These are phyloP conservation scores for Pseudogymnoascus sp. DNA, from an alignment of 2,329 filamentous ascomycete genomes.

Conservation along the genomic window DNA sequence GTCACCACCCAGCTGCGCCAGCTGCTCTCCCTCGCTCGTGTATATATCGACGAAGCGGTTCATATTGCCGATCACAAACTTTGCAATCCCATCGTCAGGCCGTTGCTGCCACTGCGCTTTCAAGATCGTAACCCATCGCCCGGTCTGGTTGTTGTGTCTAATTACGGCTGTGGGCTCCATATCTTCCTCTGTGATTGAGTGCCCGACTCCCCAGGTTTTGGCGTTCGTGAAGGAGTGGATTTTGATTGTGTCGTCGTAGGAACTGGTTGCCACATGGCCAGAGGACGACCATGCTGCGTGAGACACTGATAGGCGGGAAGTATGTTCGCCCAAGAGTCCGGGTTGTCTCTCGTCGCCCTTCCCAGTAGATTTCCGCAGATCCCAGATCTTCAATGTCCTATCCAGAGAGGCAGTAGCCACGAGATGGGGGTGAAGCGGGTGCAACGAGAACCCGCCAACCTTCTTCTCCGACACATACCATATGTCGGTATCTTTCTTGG, in stretches of 20 bases:
- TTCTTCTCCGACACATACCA: conserved; percentile 84
- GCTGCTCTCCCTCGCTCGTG: conserved; percentile 70
- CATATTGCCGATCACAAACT: conserved; percentile 94
- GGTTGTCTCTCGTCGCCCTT: conserved; percentile 54
- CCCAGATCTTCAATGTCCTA: conserved; percentile 85
- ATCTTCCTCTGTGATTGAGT: conserved; percentile 48
- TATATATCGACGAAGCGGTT: conserved; percentile 94
- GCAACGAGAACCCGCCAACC: conserved; percentile 85
- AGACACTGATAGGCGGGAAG: conserved; percentile 76
- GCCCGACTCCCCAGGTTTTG: conserved; percentile 48
- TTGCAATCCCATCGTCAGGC: conserved; percentile 71
- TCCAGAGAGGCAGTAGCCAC: conserved; percentile 86
- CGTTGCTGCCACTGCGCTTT: conserved; percentile 82
- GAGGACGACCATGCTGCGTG: conserved; percentile 83
- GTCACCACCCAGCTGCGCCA: conserved; percentile 81
- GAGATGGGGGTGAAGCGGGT: conserved; percentile 72
- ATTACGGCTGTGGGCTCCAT: conserved; percentile 65
- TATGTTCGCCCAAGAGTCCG: conserved; percentile 68
- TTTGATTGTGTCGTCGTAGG: conserved; percentile 92
- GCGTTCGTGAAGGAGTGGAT: conserved; percentile 71
- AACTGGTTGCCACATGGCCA: conserved; percentile 82
- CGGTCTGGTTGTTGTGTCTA: conserved; percentile 90
- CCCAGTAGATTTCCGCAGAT: conserved; percentile 68
- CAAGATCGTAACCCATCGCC: conserved; percentile 78
- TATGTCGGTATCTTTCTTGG: conserved; percentile 49